Evolutionary conservation across 1,284 basidiomycete genomes (phyloP).

Genomic region (Tausonia pullulans): DNA sequence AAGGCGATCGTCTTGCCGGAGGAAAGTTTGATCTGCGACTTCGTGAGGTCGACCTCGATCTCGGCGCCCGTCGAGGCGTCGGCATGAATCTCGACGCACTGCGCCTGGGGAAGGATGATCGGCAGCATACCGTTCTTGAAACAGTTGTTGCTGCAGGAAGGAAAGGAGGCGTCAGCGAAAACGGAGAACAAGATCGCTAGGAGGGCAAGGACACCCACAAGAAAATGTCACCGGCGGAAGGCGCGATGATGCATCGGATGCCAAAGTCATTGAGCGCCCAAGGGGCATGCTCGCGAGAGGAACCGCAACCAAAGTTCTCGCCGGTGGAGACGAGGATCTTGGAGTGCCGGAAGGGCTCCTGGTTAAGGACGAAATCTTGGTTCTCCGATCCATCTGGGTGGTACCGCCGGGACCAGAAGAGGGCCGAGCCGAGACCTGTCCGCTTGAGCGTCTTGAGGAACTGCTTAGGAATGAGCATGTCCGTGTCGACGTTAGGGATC

Average conservation of each 20-base stretch:
- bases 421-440: slow-evolving; percentile 76
- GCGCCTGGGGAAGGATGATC: slow-evolving; percentile 59
- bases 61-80: slow-evolving; percentile 72
- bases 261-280: slow-evolving; percentile 97
- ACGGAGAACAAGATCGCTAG: neutral
- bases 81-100: slow-evolving; percentile 62
- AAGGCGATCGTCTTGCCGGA: slow-evolving; percentile 69
- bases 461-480: slow-evolving; percentile 94
- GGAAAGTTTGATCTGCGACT: slow-evolving; percentile 64
- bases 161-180: neutral
- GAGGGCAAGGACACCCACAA: slow-evolving; percentile 22
- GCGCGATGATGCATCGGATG: slow-evolving; percentile 82
- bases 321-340: slow-evolving; percentile 82
- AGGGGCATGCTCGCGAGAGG: slow-evolving; percentile 86
- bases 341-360: slow-evolving; percentile 64
- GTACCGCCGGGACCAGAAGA: slow-evolving; percentile 76
- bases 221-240: slow-evolving; percentile 93
- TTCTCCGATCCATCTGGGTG: slow-evolving; percentile 58
- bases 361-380: slow-evolving; percentile 83
- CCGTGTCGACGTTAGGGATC: slow-evolving; percentile 89
- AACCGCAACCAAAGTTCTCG: slow-evolving; percentile 89
- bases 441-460: slow-evolving; percentile 92
- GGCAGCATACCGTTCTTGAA: slow-evolving; percentile 98
- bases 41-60: slow-evolving; percentile 81
- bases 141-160: slow-evolving; percentile 49